phyloP scores from a whole-genome alignment of 1,139 yeast species.

The Hansenula sp. region DNA sequence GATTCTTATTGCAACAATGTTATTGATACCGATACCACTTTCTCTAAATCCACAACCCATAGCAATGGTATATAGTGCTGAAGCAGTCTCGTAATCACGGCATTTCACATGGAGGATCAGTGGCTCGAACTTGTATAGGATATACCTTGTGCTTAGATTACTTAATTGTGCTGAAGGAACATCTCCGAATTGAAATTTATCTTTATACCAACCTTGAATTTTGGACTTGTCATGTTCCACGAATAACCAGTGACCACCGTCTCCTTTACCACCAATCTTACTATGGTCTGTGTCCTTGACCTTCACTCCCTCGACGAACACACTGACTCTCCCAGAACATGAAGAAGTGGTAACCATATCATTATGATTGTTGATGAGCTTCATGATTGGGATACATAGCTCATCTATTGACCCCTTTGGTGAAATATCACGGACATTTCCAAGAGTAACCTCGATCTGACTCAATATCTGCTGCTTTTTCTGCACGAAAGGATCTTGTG shows the following conservation, averaged over 20 bases:
- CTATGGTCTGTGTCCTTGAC: constrained; percentile 16
- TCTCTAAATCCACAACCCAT: constrained; percentile 87
- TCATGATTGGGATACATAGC: constrained; percentile 66
- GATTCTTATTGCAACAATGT: constrained; percentile 74
- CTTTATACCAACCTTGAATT: constrained; percentile 49
- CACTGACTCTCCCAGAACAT: constrained; percentile 84
- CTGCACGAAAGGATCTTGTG: constrained; percentile 58
- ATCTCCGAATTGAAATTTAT: constrained; percentile 10
- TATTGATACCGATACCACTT: constrained; percentile 77
- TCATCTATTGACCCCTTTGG: constrained; percentile 84
- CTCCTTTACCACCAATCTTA: constrained; percentile 80
- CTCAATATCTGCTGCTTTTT: constrained; percentile 57
- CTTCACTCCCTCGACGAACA: constrained; percentile 65
- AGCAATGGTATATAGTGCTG: constrained; percentile 61
- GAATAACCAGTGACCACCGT: constrained; percentile 85
- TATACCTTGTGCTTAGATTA: constrained; percentile 38
- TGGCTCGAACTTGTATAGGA: constrained; percentile 79
- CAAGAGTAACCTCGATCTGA: constrained; percentile 45
- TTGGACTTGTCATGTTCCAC: constrained; percentile 62
- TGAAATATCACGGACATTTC: constrained; percentile 57
- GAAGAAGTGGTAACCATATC: constrained; percentile 85
- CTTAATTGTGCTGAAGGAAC: not conserved
- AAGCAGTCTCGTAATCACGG: constrained; percentile 55
- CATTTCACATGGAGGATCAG: constrained; percentile 82
- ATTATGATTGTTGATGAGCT: constrained; percentile 54